These are phyloP conservation scores for Salpingoeca rosetta DNA, from an alignment of 78 protist species.

Conservation along the genomic window DNA sequence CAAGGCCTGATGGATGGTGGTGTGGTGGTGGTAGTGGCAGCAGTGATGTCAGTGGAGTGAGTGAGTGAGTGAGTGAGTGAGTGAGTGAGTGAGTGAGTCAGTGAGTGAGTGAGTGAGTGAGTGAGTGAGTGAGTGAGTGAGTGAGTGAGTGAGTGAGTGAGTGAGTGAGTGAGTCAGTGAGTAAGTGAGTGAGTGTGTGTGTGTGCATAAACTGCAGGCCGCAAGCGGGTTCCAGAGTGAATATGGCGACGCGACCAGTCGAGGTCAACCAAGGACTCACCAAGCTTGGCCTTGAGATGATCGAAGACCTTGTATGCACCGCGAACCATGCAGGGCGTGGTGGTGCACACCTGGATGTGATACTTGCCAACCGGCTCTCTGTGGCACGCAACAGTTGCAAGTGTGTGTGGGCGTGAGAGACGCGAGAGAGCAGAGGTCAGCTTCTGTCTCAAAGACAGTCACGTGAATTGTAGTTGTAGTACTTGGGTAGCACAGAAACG, in stretches of 20 bases:
- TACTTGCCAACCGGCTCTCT: constrained; percentile 33
- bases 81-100: constrained; percentile 9
- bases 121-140: constrained; percentile 8
- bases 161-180: constrained; percentile 15
- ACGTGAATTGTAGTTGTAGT: no score
- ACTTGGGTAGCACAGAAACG: no score
- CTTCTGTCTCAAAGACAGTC: no score
- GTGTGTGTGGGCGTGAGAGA: no score
- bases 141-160: constrained; percentile 11
- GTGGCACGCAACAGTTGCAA: background rate
- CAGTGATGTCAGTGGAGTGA: no score
- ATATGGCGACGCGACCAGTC: no score
- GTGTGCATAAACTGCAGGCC: background rate
- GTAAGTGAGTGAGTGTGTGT: no score
- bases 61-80: constrained; percentile 11
- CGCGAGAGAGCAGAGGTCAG: no score
- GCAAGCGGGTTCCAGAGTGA: no score
- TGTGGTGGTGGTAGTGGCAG: no score
- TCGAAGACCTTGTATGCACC: constrained; percentile 33
- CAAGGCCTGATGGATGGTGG: constrained; percentile 8
- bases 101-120: constrained; percentile 2
- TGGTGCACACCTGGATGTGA: constrained; percentile 74
- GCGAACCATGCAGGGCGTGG: constrained; percentile 93
- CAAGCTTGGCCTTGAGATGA: constrained; percentile 36
- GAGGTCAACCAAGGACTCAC: no score